Evolutionary conservation across 2,329 filamentous ascomycete genomes (phyloP).

Genomic region (Alternaria longipes): DNA sequence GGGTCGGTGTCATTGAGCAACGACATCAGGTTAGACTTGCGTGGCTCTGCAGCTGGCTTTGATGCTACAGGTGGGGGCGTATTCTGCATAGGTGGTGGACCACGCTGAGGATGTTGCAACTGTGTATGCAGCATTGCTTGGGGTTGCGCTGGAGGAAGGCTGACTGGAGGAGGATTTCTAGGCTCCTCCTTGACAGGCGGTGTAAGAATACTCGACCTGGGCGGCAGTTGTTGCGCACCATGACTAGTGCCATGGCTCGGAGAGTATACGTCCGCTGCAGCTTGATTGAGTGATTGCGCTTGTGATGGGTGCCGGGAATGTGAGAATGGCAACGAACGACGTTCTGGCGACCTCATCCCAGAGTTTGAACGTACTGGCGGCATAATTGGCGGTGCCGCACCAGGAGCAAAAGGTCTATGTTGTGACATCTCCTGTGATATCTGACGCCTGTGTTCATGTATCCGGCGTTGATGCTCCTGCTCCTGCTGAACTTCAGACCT

Average conservation of each 20-base stretch:
- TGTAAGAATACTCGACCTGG: slow-evolving; percentile 38
- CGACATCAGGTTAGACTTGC: slow-evolving; percentile 51
- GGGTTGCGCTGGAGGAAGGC: slow-evolving; percentile 29
- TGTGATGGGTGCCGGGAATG: slow-evolving; percentile 41
- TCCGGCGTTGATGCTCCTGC: slow-evolving; percentile 40
- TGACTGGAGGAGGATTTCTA: slow-evolving; percentile 36
- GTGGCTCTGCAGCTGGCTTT: slow-evolving; percentile 44
- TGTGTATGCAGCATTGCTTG: slow-evolving; percentile 33
- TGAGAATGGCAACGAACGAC: slow-evolving; percentile 40
- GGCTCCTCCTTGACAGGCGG: slow-evolving; percentile 49
- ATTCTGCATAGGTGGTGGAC: slow-evolving; percentile 31
- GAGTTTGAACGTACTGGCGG: slow-evolving; percentile 39
- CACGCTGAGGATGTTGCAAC: slow-evolving; percentile 33
- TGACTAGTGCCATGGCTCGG: slow-evolving; percentile 31
- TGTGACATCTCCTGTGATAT: slow-evolving; percentile 46
- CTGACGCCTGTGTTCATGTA: slow-evolving; percentile 40
- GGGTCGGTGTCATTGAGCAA: slow-evolving; percentile 51
- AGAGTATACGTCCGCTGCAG: slow-evolving; percentile 30
- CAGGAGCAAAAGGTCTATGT: slow-evolving; percentile 36
- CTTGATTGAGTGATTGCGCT: slow-evolving; percentile 33
- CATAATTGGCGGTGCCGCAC: slow-evolving; percentile 29
- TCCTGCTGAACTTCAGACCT: slow-evolving; percentile 44
- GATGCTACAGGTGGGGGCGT: slow-evolving; percentile 28
- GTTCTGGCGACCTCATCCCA: slow-evolving; percentile 42
- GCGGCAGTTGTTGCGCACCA: slow-evolving; percentile 31